Percentiles rank a stretch among this genome's conserved stretches.
Evolutionary conservation across 768 basidiomycete genomes (phyloP).

Genomic region (Ephemerocybe angulata): DNA sequence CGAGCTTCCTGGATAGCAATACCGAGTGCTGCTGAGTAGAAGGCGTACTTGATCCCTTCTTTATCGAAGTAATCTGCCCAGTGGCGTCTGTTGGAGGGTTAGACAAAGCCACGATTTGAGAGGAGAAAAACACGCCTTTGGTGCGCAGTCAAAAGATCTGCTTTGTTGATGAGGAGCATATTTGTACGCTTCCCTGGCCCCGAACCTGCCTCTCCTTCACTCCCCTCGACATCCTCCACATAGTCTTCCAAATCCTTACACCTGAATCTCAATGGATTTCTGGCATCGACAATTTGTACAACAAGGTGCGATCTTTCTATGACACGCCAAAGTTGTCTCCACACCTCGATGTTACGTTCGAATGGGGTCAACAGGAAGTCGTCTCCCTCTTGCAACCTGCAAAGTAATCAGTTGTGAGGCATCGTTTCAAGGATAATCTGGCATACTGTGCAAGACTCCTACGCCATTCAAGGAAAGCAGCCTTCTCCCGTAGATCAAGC

Average conservation of each 20-base stretch:
- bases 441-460: conserved; percentile 87
- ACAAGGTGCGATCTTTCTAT: conserved; percentile 91
- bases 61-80: conserved; percentile 94
- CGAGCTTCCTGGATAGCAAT: conserved; percentile 77
- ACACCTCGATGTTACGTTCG: conserved; percentile 96
- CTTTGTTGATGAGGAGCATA: conserved; percentile 90
- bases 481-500: conserved; percentile 85
- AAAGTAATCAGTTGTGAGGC: background rate
- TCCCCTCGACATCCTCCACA: conserved; percentile 77
- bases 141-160: conserved; percentile 81
- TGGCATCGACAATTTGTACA: conserved; percentile 94
- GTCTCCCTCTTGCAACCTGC: conserved; percentile 82
- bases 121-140: conserved; percentile 61
- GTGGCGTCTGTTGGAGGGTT: conserved; percentile 43
- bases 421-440: background rate
- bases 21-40: conserved; percentile 91
- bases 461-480: conserved; percentile 90
- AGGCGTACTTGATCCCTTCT: conserved; percentile 74
- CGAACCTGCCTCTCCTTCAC: conserved; percentile 76
- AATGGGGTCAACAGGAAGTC: conserved; percentile 91
- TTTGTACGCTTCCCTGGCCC: conserved; percentile 69
- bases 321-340: conserved; percentile 97
- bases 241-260: conserved; percentile 90
- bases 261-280: conserved; percentile 89
- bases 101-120: background rate